A percentile compares a stretch with the other conserved stretches of the same genome.
phyloP scores from a whole-genome alignment of 1,284 basidiomycete genomes.

The Tremellales sp. region DNA sequence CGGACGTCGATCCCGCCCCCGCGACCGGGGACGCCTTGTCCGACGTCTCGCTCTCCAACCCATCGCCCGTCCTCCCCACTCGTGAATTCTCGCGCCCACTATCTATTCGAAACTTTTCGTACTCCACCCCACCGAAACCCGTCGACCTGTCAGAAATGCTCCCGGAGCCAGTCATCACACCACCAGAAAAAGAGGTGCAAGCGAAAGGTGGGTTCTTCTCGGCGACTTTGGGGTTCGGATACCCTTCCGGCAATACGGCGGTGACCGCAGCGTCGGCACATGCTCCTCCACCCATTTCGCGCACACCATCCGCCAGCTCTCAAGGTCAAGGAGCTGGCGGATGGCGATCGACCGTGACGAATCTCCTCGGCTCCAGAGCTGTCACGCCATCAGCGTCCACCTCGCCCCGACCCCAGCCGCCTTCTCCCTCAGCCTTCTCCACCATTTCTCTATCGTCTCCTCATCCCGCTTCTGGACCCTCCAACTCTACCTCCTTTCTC shows the following conservation, averaged over 20 bases:
- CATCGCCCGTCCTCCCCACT: constrained; percentile 3
- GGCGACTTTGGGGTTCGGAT: constrained; percentile 22
- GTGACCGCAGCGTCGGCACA: not conserved
- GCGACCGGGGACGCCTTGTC: constrained; percentile 6
- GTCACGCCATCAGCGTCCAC: constrained; percentile 8
- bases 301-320: constrained; percentile 12
- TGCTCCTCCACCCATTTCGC: too few species aligned
- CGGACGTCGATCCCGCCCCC: constrained; percentile 3
- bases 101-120: not conserved
- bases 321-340: constrained; percentile 10
- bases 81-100: not conserved
- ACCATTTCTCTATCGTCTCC: constrained; percentile 5
- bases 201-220: constrained; percentile 23
- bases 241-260: constrained; percentile 4
- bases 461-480: constrained; percentile 4
- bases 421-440: constrained; percentile 8
- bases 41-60: constrained; percentile 15
- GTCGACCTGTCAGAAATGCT: constrained; percentile 12
- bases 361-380: constrained; percentile 22
- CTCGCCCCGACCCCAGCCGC: constrained; percentile 4
- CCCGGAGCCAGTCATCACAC: constrained; percentile 19
- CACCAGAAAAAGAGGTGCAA: constrained; percentile 13
- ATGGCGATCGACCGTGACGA: constrained; percentile 38
- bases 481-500: constrained; percentile 13
- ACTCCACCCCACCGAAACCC: constrained; percentile 12